Conservation (phyloP, 495 filamentous ascomycete species). For the Penicillium pancosmium region DNA sequence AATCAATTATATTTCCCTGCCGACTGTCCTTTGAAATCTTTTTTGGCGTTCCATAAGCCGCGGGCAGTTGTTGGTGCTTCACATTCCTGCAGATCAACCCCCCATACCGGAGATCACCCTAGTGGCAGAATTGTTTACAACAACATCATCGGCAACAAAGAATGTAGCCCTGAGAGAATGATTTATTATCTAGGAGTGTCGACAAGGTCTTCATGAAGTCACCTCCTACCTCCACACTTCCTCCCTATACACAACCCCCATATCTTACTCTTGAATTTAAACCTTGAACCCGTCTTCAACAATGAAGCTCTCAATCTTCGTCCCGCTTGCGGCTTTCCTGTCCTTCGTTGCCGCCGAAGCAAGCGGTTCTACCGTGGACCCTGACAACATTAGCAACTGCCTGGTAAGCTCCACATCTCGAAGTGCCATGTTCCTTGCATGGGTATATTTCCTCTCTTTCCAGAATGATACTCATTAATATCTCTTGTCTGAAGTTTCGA, state of each 20-base stretch:
- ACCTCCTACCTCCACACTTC: neutral
- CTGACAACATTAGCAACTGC: conserved; percentile 17
- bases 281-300: neutral
- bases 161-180: neutral
- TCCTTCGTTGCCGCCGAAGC: conserved; percentile 23
- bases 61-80: neutral
- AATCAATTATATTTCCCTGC: neutral
- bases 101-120: conserved; percentile 8
- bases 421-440: neutral
- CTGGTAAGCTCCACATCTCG: conserved; percentile 15
- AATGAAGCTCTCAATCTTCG: conserved; percentile 34
- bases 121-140: neutral
- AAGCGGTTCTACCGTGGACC: neutral
- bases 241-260: neutral
- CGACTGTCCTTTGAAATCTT: neutral
- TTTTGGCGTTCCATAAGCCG: neutral
- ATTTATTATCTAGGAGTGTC: neutral
- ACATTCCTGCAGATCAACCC: conserved; percentile 1
- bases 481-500: conserved; percentile 8
- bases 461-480: neutral
- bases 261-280: neutral
- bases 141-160: neutral
- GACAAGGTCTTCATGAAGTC: neutral
- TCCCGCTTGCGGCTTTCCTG: conserved; percentile 29
- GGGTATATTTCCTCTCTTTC: neutral